These are phyloP conservation scores for Plasmodium berghei DNA, from an alignment of 169 alveolate species.

Conservation along the genomic window DNA sequence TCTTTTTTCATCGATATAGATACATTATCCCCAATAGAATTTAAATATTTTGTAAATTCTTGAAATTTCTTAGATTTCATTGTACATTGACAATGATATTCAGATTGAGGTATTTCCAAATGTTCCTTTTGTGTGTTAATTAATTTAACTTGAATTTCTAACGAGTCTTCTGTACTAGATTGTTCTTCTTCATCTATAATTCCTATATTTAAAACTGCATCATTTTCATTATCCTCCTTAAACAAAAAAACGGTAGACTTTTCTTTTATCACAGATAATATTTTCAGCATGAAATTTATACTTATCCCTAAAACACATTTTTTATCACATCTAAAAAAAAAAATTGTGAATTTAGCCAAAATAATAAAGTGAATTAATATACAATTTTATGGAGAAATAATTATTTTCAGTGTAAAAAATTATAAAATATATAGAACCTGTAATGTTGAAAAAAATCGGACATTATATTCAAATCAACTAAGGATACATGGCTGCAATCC, in stretches of 20 bases:
- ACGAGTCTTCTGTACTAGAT: slow-evolving; percentile 80
- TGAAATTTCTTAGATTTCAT: slow-evolving; percentile 88
- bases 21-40: slow-evolving; percentile 89
- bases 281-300: slow-evolving; percentile 86
- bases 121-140: slow-evolving; percentile 89
- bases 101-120: slow-evolving; percentile 88
- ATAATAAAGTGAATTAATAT: too few relatives aligned
- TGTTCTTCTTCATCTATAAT: slow-evolving; percentile 72
- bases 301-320: slow-evolving; percentile 86
- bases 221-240: slow-evolving; percentile 82
- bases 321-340: slow-evolving; percentile 86
- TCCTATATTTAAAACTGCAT: slow-evolving; percentile 77
- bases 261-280: slow-evolving; percentile 84
- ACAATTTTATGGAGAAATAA: too few relatives aligned
- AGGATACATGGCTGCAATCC: slow-evolving; percentile 93
- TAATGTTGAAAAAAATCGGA: slow-evolving; percentile 92
- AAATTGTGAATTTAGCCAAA: too few relatives aligned
- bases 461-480: slow-evolving; percentile 87
- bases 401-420: too few relatives aligned
- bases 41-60: slow-evolving; percentile 87
- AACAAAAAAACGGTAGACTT: slow-evolving; percentile 81
- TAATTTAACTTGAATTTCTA: slow-evolving; percentile 86
- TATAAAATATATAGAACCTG: slow-evolving; percentile 35
- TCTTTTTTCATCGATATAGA: slow-evolving; percentile 88
- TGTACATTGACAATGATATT: slow-evolving; percentile 87